Evolutionary conservation across 306 rosid genomes (phyloP).

Genomic region (Crataegus laevigata): DNA sequence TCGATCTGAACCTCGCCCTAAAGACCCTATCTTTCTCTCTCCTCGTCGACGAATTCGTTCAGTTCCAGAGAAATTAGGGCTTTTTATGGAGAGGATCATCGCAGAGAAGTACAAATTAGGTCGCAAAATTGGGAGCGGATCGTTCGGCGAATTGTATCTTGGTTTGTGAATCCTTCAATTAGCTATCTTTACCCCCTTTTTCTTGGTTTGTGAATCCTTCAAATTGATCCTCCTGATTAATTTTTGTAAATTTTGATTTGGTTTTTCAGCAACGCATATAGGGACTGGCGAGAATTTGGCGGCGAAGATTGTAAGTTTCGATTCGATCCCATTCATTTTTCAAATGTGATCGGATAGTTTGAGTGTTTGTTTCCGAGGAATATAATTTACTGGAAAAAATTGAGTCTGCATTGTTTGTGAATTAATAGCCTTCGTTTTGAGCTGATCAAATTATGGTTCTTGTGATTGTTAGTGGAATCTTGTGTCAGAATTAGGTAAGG

Average conservation of each 20-base stretch:
- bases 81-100: slow-evolving; percentile 51
- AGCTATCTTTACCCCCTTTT: neutral
- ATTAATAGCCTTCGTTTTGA: neutral
- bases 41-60: neutral
- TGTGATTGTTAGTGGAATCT: neutral
- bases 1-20: neutral
- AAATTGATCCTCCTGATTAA: neutral
- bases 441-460: neutral
- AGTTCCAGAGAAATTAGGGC: neutral
- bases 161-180: slow-evolving; percentile 20
- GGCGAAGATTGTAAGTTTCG: slow-evolving; percentile 51
- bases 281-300: slow-evolving; percentile 60
- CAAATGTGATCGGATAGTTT: neutral
- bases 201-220: slow-evolving; percentile 24
- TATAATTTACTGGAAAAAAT: neutral
- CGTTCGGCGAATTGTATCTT: slow-evolving; percentile 62
- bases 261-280: slow-evolving; percentile 43
- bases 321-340: neutral
- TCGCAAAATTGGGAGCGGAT: slow-evolving; percentile 71
- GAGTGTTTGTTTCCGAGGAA: neutral
- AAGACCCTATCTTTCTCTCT: neutral
- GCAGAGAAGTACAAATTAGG: slow-evolving; percentile 62
- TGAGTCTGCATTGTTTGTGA: neutral
- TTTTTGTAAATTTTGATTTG: neutral
- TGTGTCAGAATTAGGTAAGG: neutral